Percentiles rank a stretch among this genome's conserved stretches.
Evolutionary conservation across 2,329 filamentous ascomycete genomes (phyloP).

Genomic region (Paraconiothyrium sp.): DNA sequence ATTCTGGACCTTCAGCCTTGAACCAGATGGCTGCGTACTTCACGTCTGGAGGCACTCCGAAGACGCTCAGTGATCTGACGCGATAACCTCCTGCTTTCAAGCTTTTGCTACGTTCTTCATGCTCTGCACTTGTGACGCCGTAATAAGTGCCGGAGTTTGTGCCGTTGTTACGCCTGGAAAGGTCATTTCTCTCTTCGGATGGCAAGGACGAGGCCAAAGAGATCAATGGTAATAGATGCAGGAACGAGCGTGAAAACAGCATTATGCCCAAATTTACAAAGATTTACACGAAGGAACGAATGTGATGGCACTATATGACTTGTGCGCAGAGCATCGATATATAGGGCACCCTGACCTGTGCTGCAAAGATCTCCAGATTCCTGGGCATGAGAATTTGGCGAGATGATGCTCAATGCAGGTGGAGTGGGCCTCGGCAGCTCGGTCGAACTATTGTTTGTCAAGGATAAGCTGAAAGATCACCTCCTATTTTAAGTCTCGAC

Average conservation of each 20-base stretch:
- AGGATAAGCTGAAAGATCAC: not conserved
- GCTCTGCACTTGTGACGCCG: conserved; percentile 13
- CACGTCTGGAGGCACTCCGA: conserved; percentile 24
- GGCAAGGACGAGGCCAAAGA: not conserved
- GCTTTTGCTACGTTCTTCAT: conserved; percentile 8
- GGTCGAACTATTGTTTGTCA: not conserved
- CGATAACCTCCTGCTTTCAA: conserved; percentile 29
- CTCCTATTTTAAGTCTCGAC: not conserved
- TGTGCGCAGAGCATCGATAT: not conserved
- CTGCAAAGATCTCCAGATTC: not conserved
- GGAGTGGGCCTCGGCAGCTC: conserved; percentile 2
- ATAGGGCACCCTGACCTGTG: not conserved
- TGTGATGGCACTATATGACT: not conserved
- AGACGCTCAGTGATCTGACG: conserved; percentile 27
- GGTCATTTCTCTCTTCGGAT: not conserved
- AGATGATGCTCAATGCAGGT: conserved; percentile 6
- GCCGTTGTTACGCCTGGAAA: not conserved
- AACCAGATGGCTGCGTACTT: conserved; percentile 33
- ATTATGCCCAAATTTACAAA: not conserved
- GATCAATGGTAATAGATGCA: not conserved
- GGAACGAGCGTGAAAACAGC: not conserved
- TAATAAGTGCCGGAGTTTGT: conserved; percentile 8
- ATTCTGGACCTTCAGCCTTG: conserved; percentile 23
- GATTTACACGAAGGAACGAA: not conserved
- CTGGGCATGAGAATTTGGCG: not conserved